phyloP scores from a whole-genome alignment of 345 rosid genomes.

The Populus nigra region DNA sequence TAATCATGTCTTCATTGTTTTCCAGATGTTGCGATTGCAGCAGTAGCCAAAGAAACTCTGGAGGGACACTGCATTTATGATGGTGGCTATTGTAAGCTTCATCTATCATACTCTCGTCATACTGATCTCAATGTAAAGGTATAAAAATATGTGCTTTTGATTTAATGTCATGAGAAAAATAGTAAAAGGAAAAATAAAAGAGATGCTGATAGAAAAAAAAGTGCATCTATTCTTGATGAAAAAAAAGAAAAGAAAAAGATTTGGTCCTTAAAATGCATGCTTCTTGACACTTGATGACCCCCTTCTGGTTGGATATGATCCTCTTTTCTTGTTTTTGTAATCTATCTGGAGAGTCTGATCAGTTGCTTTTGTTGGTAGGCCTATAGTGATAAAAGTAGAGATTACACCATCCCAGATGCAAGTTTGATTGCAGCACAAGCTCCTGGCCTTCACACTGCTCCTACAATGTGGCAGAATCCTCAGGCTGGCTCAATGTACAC shows the following conservation, averaged over 20 bases:
- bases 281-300: conserved; percentile 40
- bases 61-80: conserved; percentile 99
- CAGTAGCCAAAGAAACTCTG: conserved; percentile 80
- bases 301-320: conserved; percentile 6
- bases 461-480: conserved; percentile 65
- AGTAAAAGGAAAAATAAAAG: conserved; percentile 27
- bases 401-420: conserved; percentile 71
- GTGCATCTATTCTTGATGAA: conserved; percentile 37
- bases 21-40: conserved; percentile 78
- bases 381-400: conserved; percentile 92
- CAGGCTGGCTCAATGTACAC: conserved; percentile 44
- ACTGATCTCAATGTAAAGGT: conserved; percentile 99
- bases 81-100: conserved; percentile 99
- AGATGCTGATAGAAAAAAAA: conserved; percentile 42
- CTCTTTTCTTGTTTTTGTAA: neutral
- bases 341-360: neutral
- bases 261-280: conserved; percentile 47
- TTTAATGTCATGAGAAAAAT: conserved; percentile 48
- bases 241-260: conserved; percentile 16
- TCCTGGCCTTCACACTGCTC: conserved; percentile 44
- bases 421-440: conserved; percentile 47
- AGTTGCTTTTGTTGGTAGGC: conserved; percentile 44
- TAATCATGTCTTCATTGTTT: conserved; percentile 16
- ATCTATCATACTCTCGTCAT: conserved; percentile 99
- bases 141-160: conserved; percentile 64